Evolutionary conservation across 202 grass and related monocot species (phyloP).

Genomic region (Eragrostis tef): DNA sequence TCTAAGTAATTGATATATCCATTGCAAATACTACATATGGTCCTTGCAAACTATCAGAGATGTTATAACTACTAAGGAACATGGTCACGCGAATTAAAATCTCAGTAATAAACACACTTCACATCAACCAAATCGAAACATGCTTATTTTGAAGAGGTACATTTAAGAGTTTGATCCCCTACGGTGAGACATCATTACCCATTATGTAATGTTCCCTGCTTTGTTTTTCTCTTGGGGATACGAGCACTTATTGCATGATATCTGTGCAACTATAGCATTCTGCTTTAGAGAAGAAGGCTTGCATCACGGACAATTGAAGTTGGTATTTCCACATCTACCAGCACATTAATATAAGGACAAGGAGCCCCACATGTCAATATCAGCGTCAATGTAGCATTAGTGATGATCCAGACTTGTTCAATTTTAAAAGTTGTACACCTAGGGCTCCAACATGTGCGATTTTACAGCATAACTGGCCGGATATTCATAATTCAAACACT

Average conservation of each 20-base stretch:
- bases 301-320: slow-evolving; percentile 41
- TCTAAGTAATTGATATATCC: not conserved
- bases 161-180: slow-evolving; percentile 26
- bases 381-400: slow-evolving; percentile 50
- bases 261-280: not conserved
- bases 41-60: not conserved
- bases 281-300: slow-evolving; percentile 12
- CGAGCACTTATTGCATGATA: slow-evolving; percentile 4
- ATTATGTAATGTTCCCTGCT: slow-evolving; percentile 26
- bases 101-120: slow-evolving; percentile 21
- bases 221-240: slow-evolving; percentile 19
- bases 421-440: slow-evolving; percentile 1
- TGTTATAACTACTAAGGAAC: slow-evolving; percentile 5
- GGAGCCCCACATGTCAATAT: slow-evolving; percentile 38
- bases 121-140: slow-evolving; percentile 1
- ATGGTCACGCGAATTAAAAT: not conserved
- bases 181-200: slow-evolving; percentile 30
- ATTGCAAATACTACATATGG: not conserved
- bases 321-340: slow-evolving; percentile 43
- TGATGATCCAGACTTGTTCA: slow-evolving; percentile 38
- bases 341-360: slow-evolving; percentile 32
- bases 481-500: not conserved
- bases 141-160: slow-evolving; percentile 1
- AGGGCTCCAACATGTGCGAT: not conserved
- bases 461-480: slow-evolving; percentile 4